Conservation (phyloP, 345 rosid genomes). For the Salix caprea region DNA sequence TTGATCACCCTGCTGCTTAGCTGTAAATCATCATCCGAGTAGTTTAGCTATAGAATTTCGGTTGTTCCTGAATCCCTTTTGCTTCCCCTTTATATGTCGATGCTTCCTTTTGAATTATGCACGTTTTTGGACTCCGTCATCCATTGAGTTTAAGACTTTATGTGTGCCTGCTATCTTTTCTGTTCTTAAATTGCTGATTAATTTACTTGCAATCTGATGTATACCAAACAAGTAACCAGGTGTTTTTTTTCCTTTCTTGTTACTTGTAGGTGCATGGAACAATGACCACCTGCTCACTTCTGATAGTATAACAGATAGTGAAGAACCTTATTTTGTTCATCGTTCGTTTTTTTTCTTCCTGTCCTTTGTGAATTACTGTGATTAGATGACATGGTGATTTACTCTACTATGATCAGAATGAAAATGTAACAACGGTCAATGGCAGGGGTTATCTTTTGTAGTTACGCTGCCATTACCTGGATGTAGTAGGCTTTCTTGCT, state of each 20-base stretch:
- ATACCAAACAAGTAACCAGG: conserved; percentile 1
- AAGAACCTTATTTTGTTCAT: conserved; percentile 23
- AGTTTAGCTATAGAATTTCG: background rate
- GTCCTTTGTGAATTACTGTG: conserved; percentile 39
- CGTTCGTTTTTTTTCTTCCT: conserved; percentile 22
- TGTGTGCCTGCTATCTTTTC: background rate
- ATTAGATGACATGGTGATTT: conserved; percentile 38
- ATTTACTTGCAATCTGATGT: background rate
- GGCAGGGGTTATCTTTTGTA: conserved; percentile 46
- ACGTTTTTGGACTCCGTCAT: background rate
- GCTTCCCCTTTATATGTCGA: too few species aligned
- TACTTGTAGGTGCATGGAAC: conserved; percentile 46
- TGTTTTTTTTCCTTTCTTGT: background rate
- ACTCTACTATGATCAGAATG: conserved; percentile 36
- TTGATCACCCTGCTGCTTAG: background rate
- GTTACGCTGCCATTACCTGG: conserved; percentile 43
- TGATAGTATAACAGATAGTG: conserved; percentile 47
- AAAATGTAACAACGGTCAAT: conserved; percentile 35
- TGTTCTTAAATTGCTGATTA: background rate
- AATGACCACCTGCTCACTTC: conserved; percentile 18
- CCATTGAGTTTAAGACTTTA: background rate
- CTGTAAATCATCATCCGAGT: background rate
- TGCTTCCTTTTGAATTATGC: background rate
- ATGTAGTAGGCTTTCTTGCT: conserved; percentile 36
- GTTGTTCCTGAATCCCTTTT: background rate